phyloP scores from a whole-genome alignment of 441 rosid species.

The Capsella rubella region DNA sequence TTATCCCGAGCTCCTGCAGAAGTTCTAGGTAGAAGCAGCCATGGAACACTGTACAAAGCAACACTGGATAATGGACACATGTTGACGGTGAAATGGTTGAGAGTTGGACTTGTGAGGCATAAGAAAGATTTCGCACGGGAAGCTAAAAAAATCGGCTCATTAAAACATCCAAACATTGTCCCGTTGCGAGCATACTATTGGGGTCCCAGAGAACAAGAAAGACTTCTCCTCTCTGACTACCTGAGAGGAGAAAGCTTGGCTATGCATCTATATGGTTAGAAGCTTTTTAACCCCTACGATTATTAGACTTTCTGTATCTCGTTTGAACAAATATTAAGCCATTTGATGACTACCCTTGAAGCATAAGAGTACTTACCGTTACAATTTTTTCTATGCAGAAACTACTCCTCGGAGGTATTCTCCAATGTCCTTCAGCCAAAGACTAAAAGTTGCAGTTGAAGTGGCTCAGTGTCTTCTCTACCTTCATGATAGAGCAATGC shows the following conservation, averaged over 20 bases:
- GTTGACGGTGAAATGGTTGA: conserved; percentile 95
- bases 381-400: conserved; percentile 55
- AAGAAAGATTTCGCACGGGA: conserved; percentile 93
- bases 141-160: conserved; percentile 76
- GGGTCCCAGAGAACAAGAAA: conserved; percentile 97
- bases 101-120: conserved; percentile 87
- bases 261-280: conserved; percentile 89
- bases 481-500: conserved; percentile 82
- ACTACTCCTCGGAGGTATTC: conserved; percentile 92
- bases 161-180: conserved; percentile 78
- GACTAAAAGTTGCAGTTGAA: conserved; percentile 83
- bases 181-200: conserved; percentile 90
- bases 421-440: conserved; percentile 71
- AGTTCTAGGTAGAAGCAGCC: conserved; percentile 98
- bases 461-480: conserved; percentile 74
- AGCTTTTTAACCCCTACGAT: conserved; percentile 1
- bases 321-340: background rate
- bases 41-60: conserved; percentile 94
- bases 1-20: conserved; percentile 96
- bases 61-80: conserved; percentile 82
- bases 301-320: background rate
- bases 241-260: conserved; percentile 89
- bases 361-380: background rate
- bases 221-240: conserved; percentile 90
- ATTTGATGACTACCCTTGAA: background rate